phyloP scores from a whole-genome alignment of 2,329 filamentous ascomycete species.

The Huntiella abstrusa region DNA sequence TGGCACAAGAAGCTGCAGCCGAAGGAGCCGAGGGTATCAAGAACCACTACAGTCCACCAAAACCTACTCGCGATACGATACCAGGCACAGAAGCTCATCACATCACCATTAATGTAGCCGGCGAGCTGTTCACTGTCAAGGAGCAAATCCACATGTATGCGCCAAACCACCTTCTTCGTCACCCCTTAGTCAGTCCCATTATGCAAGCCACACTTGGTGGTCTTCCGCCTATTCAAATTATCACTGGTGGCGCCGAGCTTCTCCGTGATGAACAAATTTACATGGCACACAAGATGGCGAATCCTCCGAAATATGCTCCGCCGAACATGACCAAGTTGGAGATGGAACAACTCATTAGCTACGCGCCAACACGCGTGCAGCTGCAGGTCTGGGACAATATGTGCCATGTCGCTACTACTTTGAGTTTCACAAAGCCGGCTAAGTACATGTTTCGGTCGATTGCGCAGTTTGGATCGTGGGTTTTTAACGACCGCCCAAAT shows the following conservation, averaged over 20 bases:
- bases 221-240: conserved; percentile 68
- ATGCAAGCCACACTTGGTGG: conserved; percentile 80
- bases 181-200: conserved; percentile 78
- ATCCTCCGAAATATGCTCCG: conserved; percentile 57
- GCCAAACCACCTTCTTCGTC: conserved; percentile 65
- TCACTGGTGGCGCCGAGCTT: conserved; percentile 75
- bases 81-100: background rate
- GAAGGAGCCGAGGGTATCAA: conserved; percentile 17
- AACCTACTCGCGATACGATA: conserved; percentile 1
- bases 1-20: conserved; percentile 26
- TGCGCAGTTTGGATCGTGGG: conserved; percentile 87
- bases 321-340: conserved; percentile 44
- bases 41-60: conserved; percentile 2
- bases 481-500: conserved; percentile 62
- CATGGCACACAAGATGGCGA: conserved; percentile 80
- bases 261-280: conserved; percentile 91
- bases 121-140: conserved; percentile 51
- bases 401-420: conserved; percentile 76
- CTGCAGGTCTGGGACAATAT: conserved; percentile 92
- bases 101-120: conserved; percentile 45
- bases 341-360: conserved; percentile 39
- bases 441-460: conserved; percentile 91
- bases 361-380: conserved; percentile 75
- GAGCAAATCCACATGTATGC: conserved; percentile 85
- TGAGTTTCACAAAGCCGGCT: conserved; percentile 91